Percentiles rank a stretch among this genome's conserved stretches.
These are phyloP conservation scores for Phytophthora crassamura DNA, from an alignment of 352 stramenopile genomes.

Conservation along the genomic window DNA sequence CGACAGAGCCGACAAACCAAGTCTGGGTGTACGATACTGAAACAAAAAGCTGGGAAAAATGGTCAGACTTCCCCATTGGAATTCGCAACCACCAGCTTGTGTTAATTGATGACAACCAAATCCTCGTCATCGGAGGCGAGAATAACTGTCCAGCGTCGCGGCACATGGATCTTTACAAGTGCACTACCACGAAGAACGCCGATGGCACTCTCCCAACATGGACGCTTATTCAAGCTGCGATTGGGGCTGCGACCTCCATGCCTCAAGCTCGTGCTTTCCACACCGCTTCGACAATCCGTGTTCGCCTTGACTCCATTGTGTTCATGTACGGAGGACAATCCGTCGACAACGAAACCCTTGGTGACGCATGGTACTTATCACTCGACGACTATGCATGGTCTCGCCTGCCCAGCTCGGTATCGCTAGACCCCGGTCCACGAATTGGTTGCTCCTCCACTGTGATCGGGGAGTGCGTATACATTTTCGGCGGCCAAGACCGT, in stretches of 20 bases:
- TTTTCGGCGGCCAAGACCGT: constrained; percentile 85
- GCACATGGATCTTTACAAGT: constrained; percentile 90
- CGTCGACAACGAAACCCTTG: constrained; percentile 72
- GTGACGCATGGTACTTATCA: constrained; percentile 85
- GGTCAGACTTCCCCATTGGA: constrained; percentile 82
- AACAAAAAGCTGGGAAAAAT: constrained; percentile 70
- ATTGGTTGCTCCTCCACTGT: constrained; percentile 70
- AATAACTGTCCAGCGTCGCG: constrained; percentile 70
- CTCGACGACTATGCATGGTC: constrained; percentile 87
- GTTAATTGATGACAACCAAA: constrained; percentile 68
- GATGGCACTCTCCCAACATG: constrained; percentile 79
- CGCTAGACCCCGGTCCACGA: constrained; percentile 76
- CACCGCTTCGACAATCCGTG: constrained; percentile 63
- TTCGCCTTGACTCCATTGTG: constrained; percentile 80
- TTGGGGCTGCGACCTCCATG: constrained; percentile 70
- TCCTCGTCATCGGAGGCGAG: constrained; percentile 87
- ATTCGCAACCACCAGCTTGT: constrained; percentile 85
- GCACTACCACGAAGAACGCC: constrained; percentile 53
- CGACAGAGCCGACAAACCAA: constrained; percentile 51
- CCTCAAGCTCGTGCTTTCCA: constrained; percentile 76
- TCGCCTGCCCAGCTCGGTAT: constrained; percentile 71
- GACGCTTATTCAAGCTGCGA: constrained; percentile 74
- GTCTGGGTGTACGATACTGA: constrained; percentile 76
- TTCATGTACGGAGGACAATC: constrained; percentile 88
- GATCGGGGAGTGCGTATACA: constrained; percentile 84